Base-by-base conservation (phyloP, 176 grass and related monocot genomes). In the Tillandsia fasciculata region DNA sequence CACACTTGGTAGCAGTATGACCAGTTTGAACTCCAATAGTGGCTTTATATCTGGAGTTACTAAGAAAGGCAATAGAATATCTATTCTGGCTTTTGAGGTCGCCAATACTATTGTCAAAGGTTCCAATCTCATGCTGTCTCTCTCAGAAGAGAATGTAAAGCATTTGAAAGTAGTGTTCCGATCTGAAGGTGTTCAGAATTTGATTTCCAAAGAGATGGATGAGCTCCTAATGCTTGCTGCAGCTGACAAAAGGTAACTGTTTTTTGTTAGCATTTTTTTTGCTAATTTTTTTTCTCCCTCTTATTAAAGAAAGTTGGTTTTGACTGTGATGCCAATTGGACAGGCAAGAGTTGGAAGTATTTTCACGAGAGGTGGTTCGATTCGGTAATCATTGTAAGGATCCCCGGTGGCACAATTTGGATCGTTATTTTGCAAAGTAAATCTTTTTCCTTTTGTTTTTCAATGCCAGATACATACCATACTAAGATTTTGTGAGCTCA, bases 91-190 rank as follows among this genome's bases (percentile, higher is more conserved):
- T 47, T 86, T 93, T 26, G 90, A 93, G 80, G 77, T 92, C 48
- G 85, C 90, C 42, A 93, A 93, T 68, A 88, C 80, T 52, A 76
- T 93, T 79, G 77, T 74, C 2, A 93, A 79, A 80, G 83, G 80
- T 26, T 79, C 64, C 70, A 88, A 81, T 69, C 73, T 88, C 33
- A 78, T 88, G 74, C 75, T 71, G 11, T 86, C 72, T 52, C 56
- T 93, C 48, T 86, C 86, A 12, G 74, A 77, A 69, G 63, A 76
- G 65, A 84, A 64, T 53, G 53, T 88, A 33, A 81, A 68, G 29
- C 51, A 83, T 42, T 74, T 78, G 49, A 86, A 86, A 71, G 64
- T 48, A 9, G 79, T 88, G 70, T 27, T 93, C 64, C 79, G 27
- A 63, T 79, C 77, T 48, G 52, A 83, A 68, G 90, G 83, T 0